Percentiles rank a stretch among this genome's conserved stretches.
Evolutionary conservation across 805 yeast genomes (phyloP).

Genomic region (Jamesozyma spencerorum): DNA sequence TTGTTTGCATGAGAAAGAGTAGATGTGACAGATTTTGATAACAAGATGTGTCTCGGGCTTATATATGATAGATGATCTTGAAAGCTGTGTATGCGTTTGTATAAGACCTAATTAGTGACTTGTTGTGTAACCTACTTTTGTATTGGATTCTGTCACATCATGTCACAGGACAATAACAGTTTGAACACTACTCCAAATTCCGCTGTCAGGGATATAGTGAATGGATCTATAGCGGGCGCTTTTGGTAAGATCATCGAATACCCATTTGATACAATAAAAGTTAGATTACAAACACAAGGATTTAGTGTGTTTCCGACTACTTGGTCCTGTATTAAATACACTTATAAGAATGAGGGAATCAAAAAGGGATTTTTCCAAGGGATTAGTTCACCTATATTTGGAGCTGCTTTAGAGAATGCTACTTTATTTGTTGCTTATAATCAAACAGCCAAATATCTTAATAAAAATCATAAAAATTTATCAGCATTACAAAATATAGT

Average conservation of each 20-base stretch:
- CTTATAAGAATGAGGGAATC: conserved; percentile 61
- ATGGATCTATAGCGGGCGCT: conserved; percentile 55
- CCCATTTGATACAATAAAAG: conserved; percentile 91
- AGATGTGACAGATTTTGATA: too few relatives aligned
- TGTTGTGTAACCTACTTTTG: too few relatives aligned
- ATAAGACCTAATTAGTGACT: too few relatives aligned
- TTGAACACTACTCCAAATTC: conserved; percentile 3
- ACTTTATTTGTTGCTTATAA: conserved; percentile 63
- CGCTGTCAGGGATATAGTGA: conserved; percentile 30
- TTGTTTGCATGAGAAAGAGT: too few relatives aligned
- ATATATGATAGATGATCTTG: too few relatives aligned
- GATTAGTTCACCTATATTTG: conserved; percentile 68
- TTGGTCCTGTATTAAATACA: conserved; percentile 51
- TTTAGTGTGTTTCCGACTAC: conserved; percentile 49
- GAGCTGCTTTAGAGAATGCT: conserved; percentile 87
- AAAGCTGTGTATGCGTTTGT: too few relatives aligned
- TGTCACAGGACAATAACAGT: conserved; percentile 2
- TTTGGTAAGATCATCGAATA: conserved; percentile 78
- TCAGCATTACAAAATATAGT: conserved; percentile 39
- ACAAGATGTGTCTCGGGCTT: too few relatives aligned
- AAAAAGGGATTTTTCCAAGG: conserved; percentile 67
- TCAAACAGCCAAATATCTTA: conserved; percentile 34
- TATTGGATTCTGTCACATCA: background rate
- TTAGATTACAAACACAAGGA: conserved; percentile 73
- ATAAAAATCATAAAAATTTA: conserved; percentile 15